Evolutionary conservation across 1,284 basidiomycete species (phyloP), one percentile per base, ranked within the genome.

Genomic region (Testicularia cyperi): DNA sequence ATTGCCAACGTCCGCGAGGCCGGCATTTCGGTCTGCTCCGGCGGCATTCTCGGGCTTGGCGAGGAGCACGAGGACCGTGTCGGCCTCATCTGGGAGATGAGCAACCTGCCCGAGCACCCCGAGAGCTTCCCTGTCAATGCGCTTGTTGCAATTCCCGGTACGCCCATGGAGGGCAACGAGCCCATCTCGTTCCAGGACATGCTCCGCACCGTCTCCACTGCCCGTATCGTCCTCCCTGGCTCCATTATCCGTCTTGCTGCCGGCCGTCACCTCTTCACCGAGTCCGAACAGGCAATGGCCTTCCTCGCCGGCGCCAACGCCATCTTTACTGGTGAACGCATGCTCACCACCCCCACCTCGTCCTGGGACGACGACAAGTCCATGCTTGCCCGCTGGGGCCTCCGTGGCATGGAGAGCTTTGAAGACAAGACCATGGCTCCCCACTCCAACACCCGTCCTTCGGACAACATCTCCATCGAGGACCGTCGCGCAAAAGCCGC

Each of bases 121-220:
- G 94, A 98, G 78, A 92, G 90, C 9, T 98, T 98, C 83, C 94
- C 94, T 2, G 92, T 98, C 48, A 98, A 98, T 78, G 94, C 94
- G 5, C 82, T 98, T 41, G 82, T 83, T 0, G 82, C 83, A 6
- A 84, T 84, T 57, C 80, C 80, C 24, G 83, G 83, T 21, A 84
- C 83, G 1, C 83, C 83, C 4, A 77, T 84, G 55, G 82, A 82
- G 65, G 76, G 78, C 40, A 83, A 83, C 77, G 78, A 81, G 53
- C 73, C 73, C n/a, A 67, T 74, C 29, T 41, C 34, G 35, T 85
- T 90, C 71, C 89, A 89, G 67, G 87, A 87, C 14, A 84, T 98
- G 42, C 82, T 97, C 38, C 86, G 94, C 53, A 97, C 92, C 23
- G 91, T 97, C 73, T 88, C 92, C 9, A 96, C 94, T 13, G 91